A percentile compares a stretch with the other conserved stretches of the same genome.
Conservation (phyloP, 345 rosid species). For the Citrus sp. region DNA sequence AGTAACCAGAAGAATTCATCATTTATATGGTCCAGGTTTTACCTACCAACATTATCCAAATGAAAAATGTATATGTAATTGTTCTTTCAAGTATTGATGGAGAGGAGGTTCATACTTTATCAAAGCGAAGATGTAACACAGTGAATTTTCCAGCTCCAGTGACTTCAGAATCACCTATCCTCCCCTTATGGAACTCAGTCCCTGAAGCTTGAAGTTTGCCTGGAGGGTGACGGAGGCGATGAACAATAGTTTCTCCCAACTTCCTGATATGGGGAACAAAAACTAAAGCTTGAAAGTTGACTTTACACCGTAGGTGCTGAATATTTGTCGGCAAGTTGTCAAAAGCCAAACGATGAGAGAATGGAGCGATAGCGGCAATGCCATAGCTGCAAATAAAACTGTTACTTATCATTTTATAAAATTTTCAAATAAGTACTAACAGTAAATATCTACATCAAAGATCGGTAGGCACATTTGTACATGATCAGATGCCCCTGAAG, state of each 20-base stretch:
- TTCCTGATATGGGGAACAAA: conserved; percentile 59
- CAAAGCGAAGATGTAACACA: conserved; percentile 94
- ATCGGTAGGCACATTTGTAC: background rate
- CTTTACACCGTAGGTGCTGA: conserved; percentile 93
- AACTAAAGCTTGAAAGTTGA: conserved; percentile 74
- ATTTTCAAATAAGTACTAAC: background rate
- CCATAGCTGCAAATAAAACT: conserved; percentile 59
- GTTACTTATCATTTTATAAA: background rate
- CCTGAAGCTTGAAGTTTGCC: conserved; percentile 32
- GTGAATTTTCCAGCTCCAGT: conserved; percentile 63
- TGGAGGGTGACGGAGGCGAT: conserved; percentile 55
- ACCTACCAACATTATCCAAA: conserved; percentile 3
- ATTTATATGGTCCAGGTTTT: background rate
- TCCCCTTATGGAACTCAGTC: conserved; percentile 29
- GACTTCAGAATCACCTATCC: conserved; percentile 31
- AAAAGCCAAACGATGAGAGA: conserved; percentile 90
- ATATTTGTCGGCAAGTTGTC: conserved; percentile 65
- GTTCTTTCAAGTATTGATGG: background rate
- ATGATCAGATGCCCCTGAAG: background rate
- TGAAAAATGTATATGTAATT: background rate
- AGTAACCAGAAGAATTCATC: background rate
- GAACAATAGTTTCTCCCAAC: conserved; percentile 63
- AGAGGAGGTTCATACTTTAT: conserved; percentile 53
- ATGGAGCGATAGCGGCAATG: conserved; percentile 89
- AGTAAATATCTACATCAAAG: background rate